Evolutionary conservation across 1,284 basidiomycete genomes (phyloP).

Genomic region (Trichosporon asahii): DNA sequence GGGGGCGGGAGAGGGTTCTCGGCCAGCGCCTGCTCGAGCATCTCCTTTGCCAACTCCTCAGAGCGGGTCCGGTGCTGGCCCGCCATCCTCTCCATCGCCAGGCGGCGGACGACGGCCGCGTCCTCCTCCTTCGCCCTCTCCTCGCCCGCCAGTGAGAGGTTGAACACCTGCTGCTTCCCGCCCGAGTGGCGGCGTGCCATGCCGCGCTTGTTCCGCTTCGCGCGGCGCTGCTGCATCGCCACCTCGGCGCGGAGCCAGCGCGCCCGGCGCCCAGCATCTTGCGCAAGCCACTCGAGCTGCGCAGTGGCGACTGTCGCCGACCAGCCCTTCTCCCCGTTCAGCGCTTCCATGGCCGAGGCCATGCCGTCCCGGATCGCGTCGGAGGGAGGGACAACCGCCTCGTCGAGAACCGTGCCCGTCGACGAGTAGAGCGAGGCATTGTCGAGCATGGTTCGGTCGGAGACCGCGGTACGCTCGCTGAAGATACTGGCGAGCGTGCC

Average conservation of each 20-base stretch:
- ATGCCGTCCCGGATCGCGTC: background rate
- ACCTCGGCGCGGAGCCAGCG: constrained; percentile 16
- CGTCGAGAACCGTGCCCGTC: background rate
- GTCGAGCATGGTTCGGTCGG: background rate
- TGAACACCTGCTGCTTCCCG: background rate
- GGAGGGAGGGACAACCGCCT: background rate
- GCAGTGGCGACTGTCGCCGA: constrained; percentile 3
- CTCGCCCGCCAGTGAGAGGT: constrained; percentile 9
- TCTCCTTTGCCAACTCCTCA: constrained; percentile 5
- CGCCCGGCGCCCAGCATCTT: constrained; percentile 12
- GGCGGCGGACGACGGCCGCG: constrained; percentile 9
- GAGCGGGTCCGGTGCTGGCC: constrained; percentile 9
- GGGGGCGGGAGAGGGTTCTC: background rate
- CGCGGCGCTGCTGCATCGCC: background rate
- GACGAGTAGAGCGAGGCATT: background rate
- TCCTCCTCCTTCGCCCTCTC: constrained; percentile 9
- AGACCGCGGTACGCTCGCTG: background rate
- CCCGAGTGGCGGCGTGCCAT: background rate
- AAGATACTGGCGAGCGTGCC: background rate
- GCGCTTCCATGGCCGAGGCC: constrained; percentile 8
- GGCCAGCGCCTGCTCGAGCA: constrained; percentile 4
- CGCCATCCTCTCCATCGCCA: constrained; percentile 9
- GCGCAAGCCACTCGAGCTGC: constrained; percentile 18
- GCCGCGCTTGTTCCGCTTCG: background rate
- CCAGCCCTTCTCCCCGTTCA: constrained; percentile 17